These are phyloP conservation scores for Lepidium sativum DNA, from an alignment of 345 rosid species.

Conservation along the genomic window DNA sequence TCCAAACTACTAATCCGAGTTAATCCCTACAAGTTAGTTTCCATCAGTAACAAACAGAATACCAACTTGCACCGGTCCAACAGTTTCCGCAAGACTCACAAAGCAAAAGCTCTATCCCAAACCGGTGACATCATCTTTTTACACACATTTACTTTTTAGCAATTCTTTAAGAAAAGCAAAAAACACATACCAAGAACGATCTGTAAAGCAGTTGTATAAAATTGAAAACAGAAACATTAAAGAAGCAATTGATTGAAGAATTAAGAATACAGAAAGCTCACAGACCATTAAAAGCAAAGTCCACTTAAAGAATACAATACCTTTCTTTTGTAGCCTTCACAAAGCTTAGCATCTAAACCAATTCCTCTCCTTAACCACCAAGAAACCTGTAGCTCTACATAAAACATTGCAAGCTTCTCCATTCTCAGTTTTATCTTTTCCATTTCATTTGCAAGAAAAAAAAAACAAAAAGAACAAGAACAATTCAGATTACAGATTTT, in stretches of 20 bases:
- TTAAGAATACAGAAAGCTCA: neutral
- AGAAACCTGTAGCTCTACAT: conserved; percentile 28
- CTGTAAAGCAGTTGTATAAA: conserved; percentile 24
- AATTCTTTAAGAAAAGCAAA: conserved; percentile 20
- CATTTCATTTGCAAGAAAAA: neutral
- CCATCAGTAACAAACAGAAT: neutral
- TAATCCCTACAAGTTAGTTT: neutral
- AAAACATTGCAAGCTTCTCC: conserved; percentile 12
- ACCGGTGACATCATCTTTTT: conserved; percentile 2
- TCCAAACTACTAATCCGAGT: neutral
- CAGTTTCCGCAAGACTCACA: neutral
- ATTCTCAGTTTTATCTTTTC: conserved; percentile 8
- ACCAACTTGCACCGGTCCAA: neutral
- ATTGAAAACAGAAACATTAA: conserved; percentile 9
- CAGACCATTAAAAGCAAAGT: neutral
- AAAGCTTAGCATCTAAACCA: conserved; percentile 28
- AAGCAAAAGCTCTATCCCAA: neutral
- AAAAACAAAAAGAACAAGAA: neutral
- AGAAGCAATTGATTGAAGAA: conserved; percentile 15
- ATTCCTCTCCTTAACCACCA: conserved; percentile 25
- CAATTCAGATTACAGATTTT: neutral
- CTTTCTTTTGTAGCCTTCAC: conserved; percentile 27
- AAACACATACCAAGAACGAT: conserved; percentile 17
- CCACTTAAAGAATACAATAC: conserved; percentile 27
- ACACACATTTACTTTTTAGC: conserved; percentile 5